phyloP scores from a whole-genome alignment of 192 early-diverging fungal species.

The Coemansia sp. region DNA sequence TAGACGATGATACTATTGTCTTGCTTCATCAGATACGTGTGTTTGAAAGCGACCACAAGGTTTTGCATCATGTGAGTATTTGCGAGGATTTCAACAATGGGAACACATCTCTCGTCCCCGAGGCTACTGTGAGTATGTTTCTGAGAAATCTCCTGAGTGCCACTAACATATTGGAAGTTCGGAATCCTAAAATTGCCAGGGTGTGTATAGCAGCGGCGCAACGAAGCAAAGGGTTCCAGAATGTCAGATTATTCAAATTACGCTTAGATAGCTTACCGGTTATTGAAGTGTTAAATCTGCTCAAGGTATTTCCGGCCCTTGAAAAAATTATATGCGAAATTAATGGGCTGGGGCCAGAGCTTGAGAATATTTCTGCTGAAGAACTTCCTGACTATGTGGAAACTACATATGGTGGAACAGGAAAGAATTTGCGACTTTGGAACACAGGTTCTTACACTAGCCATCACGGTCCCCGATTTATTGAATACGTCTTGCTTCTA shows the following conservation, averaged over 20 bases:
- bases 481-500: neutral
- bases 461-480: neutral
- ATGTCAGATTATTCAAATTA: neutral
- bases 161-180: no score
- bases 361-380: neutral
- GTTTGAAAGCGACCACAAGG: neutral
- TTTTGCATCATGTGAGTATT: neutral
- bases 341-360: neutral
- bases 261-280: neutral
- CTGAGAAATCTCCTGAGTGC: neutral
- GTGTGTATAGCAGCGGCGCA: neutral
- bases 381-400: neutral
- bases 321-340: neutral
- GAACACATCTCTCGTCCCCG: no score
- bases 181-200: no score
- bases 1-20: neutral
- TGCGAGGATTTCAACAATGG: no score
- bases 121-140: neutral
- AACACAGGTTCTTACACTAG: neutral
- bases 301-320: neutral
- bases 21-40: neutral
- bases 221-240: neutral
- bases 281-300: neutral
- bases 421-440: neutral
- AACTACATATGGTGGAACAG: neutral